These are phyloP conservation scores for Vanilla planifolia DNA, from an alignment of 106 monocot genomes.

Conservation along the genomic window DNA sequence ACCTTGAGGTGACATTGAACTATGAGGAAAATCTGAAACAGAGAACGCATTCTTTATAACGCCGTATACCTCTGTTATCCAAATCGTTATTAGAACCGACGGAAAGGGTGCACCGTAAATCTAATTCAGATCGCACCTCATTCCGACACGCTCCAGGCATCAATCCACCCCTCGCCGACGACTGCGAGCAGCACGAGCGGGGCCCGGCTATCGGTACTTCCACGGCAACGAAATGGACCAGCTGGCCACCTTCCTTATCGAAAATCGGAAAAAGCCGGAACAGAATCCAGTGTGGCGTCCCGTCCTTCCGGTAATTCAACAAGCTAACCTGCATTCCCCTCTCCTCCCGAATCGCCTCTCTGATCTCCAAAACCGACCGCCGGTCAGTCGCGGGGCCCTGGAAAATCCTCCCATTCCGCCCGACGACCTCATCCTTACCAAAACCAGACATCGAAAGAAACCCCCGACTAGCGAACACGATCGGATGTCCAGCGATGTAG, in stretches of 20 bases:
- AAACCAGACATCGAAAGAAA: conserved; percentile 70
- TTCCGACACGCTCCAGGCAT: conserved; percentile 46
- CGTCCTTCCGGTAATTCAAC: conserved; percentile 81
- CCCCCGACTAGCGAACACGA: conserved; percentile 79
- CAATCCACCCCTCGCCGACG: conserved; percentile 3
- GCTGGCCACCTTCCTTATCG: conserved; percentile 30
- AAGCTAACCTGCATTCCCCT: conserved; percentile 48
- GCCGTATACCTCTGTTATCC: conserved; percentile 42
- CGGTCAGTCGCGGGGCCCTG: conserved; percentile 77
- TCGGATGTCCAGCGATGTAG: conserved; percentile 60
- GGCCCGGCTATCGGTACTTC: conserved; percentile 60
- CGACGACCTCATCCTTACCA: conserved; percentile 52
- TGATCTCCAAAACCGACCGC: conserved; percentile 51
- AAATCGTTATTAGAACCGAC: conserved; percentile 37
- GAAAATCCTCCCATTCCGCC: conserved; percentile 73
- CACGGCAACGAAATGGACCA: conserved; percentile 74
- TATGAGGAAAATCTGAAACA: background rate
- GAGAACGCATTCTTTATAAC: background rate
- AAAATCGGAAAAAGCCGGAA: conserved; percentile 80
- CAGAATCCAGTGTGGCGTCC: conserved; percentile 59
- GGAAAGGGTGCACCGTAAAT: conserved; percentile 20
- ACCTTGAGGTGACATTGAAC: no score
- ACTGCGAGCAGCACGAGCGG: background rate
- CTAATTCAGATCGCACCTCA: conserved; percentile 41
- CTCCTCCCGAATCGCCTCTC: conserved; percentile 76